Evolutionary conservation across 768 basidiomycete genomes (phyloP), one percentile per base, ranked within the genome.

Genomic region (Calvatia gigantea): DNA sequence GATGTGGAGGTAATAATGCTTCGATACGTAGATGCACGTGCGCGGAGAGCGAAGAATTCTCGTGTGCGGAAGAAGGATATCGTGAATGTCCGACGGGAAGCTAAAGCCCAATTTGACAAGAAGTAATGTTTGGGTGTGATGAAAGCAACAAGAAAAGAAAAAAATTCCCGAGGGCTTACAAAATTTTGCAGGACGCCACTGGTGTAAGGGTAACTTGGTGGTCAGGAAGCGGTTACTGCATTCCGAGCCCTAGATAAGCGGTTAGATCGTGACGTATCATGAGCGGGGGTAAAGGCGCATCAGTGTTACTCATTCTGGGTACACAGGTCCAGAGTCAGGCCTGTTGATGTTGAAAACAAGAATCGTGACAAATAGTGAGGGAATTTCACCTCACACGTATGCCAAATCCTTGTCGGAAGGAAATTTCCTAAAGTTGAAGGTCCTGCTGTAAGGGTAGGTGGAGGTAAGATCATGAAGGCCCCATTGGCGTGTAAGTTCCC

Each of bases 401-500:
- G 83, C 85, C 27, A 71, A 66, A 11, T 66, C 75, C 9, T 74
- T 84, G 70, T 96, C 94, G 3, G 73, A 71, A 14, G 81, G 58
- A 65, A 93, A 86, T 54, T 73, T 73, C 94, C 94, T 96, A 38
- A 67, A 4, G 76, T 74, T 28, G 75, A 75, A 21, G 81, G 78
- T 9, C 80, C 80, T 27, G 77, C 68, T 2, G 84, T 81, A 65
- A 86, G 86, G 9, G 82, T 85, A 12, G 86, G 86, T 32, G 72
- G 80, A 38, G 79, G 75, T 29, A 90, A 72, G 21, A 85, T 84
- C 54, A 81, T 78, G 54, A 89, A 64, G 3, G 76, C 62, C 17
- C 89, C 87, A 3, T 89, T 3, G 83, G 75, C 4, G 87, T 89
- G 67, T 91, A 92, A 15, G 83, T 82, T 3, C 89, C 89, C 38